phyloP scores from a whole-genome alignment of 352 stramenopile species.

The Globisporangium recalcitrans region DNA sequence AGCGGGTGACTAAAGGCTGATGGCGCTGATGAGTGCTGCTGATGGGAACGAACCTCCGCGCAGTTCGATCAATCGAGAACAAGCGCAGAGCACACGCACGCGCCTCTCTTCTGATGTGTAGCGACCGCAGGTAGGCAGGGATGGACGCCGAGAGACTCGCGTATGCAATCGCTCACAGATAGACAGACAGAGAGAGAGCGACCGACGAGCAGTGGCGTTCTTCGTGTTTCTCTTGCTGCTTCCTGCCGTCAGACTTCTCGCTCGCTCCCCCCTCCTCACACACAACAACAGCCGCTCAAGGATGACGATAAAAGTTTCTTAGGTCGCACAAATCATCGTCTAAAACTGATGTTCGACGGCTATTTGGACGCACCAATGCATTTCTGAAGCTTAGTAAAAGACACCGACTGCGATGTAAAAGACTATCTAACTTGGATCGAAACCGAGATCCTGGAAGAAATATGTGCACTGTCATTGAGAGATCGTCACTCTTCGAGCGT shows the following conservation, averaged over 20 bases:
- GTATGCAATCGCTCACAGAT: not conserved
- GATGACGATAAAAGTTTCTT: not conserved
- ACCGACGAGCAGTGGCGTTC: not conserved
- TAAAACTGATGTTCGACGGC: not conserved
- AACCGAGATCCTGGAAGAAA: conserved; percentile 4
- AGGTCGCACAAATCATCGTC: not conserved
- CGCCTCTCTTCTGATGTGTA: not conserved
- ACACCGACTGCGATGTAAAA: no score
- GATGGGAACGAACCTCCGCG: not conserved
- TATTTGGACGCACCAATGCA: no score
- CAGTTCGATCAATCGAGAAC: conserved; percentile 7
- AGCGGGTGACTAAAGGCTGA: not conserved
- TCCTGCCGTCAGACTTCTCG: conserved; percentile 12
- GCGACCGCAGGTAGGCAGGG: not conserved
- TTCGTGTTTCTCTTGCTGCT: not conserved
- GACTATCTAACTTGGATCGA: not conserved
- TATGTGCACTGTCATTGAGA: not conserved
- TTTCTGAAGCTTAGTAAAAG: no score
- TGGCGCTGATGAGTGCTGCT: not conserved
- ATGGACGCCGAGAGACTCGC: conserved; percentile 2
- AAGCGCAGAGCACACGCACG: not conserved
- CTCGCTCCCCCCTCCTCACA: conserved; percentile 10
- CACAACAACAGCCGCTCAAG: not conserved
- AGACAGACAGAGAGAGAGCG: not conserved
- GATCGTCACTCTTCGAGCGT: not conserved